Base-by-base conservation (phyloP, 2,329 filamentous ascomycete species). In the Aureobasidium namibiae region DNA sequence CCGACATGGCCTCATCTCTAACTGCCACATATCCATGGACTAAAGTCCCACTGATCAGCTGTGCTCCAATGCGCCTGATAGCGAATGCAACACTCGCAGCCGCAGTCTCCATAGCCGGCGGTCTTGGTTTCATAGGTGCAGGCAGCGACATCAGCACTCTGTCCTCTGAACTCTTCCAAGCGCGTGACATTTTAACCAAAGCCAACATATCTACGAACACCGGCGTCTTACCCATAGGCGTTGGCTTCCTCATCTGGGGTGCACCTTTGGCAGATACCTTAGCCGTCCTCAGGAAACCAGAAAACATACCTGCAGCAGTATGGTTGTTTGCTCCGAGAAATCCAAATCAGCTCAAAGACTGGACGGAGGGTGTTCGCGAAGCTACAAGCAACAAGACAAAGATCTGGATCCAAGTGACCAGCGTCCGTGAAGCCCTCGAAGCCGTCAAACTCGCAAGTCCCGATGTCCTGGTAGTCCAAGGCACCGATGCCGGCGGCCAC, bases 11-110 rank as follows among this genome's bases (percentile, higher is more conserved):
- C 23, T 39, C 53, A 26, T 44, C 57, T 13, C 23, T 57, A 24
- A 45, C 31, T 54, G 54, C 62, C 18, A 70, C 74, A 62, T 85
- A 85, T 65, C 82, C 83, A 64, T 88, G 85, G 84, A 78, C 76
- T 4, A 69, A 75, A 36, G 65, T 72, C 2, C 85, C 85, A 6
- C 70, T 88, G 21, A 77, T 90, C 31, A 75, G 80, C 46, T 76
- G 78, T 38, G 87, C 85, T 1, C 88, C 88, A 0, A 90, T 91
- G 87, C 81, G 85, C 46, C 76, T 84, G 36, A 82, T 89, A 57
- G 75, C 78, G 65, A 78, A 70, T 67, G 79, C 69, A 62, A 77
- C 67, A 0, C 77, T 90, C 3, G 83, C 85, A 2, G 73, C 84
- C 33, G 79, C 83, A 44, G 79, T 89, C 14, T 84, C 81, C 2